A percentile compares a stretch with the other conserved stretches of the same genome.
These are phyloP conservation scores for Trichoderma sp. DNA, from an alignment of 2,329 filamentous ascomycete genomes.

Conservation along the genomic window DNA sequence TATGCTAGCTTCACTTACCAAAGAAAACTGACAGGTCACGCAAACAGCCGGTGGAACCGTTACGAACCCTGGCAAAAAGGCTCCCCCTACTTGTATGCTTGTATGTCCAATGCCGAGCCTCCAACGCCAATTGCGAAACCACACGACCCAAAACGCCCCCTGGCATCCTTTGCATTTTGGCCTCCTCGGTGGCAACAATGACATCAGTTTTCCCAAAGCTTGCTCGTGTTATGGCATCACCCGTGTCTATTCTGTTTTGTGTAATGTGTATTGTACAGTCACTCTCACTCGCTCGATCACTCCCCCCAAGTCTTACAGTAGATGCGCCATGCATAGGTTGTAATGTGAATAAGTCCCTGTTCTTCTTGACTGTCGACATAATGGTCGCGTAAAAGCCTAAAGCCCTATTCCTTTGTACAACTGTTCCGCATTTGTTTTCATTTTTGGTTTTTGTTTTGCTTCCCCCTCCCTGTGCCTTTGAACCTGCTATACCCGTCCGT, in stretches of 20 bases:
- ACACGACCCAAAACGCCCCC: not conserved
- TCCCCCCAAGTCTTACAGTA: not conserved
- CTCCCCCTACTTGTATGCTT: not conserved
- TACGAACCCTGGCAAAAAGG: not conserved
- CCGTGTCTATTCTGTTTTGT: not conserved
- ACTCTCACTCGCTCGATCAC: not conserved
- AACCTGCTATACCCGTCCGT: slow-evolving; percentile 7
- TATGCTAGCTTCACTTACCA: not conserved
- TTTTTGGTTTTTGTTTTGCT: not conserved
- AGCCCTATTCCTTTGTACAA: slow-evolving; percentile 1
- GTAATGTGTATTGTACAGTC: not conserved
- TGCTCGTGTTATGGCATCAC: not conserved
- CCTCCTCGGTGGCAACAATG: slow-evolving; percentile 10
- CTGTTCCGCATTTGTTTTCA: slow-evolving; percentile 7
- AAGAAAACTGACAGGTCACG: not conserved
- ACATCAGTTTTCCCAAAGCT: not conserved
- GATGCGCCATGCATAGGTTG: not conserved
- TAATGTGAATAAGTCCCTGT: slow-evolving; percentile 3
- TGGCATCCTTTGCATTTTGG: not conserved
- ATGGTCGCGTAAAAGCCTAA: not conserved
- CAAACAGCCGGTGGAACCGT: not conserved
- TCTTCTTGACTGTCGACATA: slow-evolving; percentile 6
- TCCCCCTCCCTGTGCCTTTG: not conserved
- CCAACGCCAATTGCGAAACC: not conserved
- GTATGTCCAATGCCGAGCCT: not conserved